These are phyloP conservation scores for Daldinia childiae DNA, from an alignment of 495 filamentous ascomycete genomes.

Conservation along the genomic window DNA sequence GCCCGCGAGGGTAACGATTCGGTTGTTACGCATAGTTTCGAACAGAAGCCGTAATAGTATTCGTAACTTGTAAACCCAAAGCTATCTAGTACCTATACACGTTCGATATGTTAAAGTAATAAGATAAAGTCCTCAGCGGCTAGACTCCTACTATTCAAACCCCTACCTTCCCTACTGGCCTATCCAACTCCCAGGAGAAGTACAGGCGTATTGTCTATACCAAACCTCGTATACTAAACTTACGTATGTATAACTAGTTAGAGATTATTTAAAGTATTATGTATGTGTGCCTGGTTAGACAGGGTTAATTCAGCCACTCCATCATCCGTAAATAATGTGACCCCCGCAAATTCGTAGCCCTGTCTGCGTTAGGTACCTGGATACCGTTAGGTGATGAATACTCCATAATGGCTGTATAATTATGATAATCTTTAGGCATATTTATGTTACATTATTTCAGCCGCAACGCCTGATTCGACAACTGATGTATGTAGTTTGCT, in stretches of 20 bases:
- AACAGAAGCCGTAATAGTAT: not conserved
- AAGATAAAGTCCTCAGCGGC: not conserved
- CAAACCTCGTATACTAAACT: not conserved
- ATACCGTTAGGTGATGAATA: constrained; percentile 11
- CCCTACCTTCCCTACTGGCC: not conserved
- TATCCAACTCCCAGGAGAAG: not conserved
- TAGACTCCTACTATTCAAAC: not conserved
- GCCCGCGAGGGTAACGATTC: too few relatives aligned
- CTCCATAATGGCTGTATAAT: constrained; percentile 14
- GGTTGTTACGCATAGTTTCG: too few relatives aligned
- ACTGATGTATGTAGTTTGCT: constrained; percentile 3
- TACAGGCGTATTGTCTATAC: not conserved
- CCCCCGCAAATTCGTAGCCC: not conserved
- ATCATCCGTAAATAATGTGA: not conserved
- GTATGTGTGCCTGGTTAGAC: constrained; percentile 1
- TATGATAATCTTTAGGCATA: constrained; percentile 6
- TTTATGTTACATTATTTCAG: constrained; percentile 16
- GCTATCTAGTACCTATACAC: not conserved
- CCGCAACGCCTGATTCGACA: constrained; percentile 33
- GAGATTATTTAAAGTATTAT: not conserved
- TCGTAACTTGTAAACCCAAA: not conserved
- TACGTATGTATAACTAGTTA: not conserved
- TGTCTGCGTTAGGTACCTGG: constrained; percentile 2
- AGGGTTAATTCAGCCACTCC: not conserved
- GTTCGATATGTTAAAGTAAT: not conserved